Conservation (phyloP, 73 alveolate genomes). For the Paramecium pentaurelia region DNA sequence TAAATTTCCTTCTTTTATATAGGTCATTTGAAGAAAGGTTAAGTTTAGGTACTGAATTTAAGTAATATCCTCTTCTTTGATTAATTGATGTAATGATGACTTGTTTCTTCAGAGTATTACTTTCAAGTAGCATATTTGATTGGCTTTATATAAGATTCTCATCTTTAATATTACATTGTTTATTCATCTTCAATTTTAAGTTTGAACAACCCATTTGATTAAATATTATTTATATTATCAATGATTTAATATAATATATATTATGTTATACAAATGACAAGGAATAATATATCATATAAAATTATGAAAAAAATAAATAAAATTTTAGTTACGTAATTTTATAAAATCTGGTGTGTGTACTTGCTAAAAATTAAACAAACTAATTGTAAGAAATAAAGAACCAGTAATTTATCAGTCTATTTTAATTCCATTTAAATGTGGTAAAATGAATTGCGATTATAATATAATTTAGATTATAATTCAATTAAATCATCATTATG, state of each 20-base stretch:
- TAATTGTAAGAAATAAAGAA: background rate
- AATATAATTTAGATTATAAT: background rate
- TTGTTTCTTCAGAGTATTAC: background rate
- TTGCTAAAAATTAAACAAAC: background rate
- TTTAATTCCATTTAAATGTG: background rate
- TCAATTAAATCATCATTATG: background rate
- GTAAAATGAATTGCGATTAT: background rate
- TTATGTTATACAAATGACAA: background rate
- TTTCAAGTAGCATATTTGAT: background rate
- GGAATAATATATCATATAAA: background rate
- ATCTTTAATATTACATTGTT: background rate
- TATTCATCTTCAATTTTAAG: background rate
- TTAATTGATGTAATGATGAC: background rate
- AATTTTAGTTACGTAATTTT: background rate
- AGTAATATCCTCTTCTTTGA: background rate
- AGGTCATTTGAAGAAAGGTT: background rate
- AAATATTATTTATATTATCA: background rate
- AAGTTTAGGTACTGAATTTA: background rate
- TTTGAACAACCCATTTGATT: background rate
- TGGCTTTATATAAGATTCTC: background rate
- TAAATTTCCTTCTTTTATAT: background rate
- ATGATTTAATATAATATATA: background rate
- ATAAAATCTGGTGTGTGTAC: background rate
- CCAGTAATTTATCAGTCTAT: background rate
- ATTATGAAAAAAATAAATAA: background rate